Percentiles rank a stretch among this genome's conserved stretches.
Evolutionary conservation across 2,329 filamentous ascomycete species (phyloP).

Genomic region (Neonectria hederae): DNA sequence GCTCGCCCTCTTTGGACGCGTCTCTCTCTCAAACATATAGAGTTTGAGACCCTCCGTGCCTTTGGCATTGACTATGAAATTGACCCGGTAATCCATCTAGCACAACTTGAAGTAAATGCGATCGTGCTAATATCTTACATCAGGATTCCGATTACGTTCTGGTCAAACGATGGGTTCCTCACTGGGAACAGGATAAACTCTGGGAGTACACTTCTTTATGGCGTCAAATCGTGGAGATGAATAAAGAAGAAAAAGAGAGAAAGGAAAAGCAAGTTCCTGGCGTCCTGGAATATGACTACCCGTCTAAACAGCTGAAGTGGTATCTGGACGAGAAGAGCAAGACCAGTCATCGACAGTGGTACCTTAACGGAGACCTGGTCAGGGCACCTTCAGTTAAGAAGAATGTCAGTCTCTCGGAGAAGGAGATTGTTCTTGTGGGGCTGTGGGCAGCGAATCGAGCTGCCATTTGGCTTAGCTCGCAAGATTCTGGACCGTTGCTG

Average conservation of each 20-base stretch:
- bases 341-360: constrained; percentile 2
- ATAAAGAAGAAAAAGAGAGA: background rate
- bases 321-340: constrained; percentile 5
- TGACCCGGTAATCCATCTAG: background rate
- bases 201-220: background rate
- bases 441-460: constrained; percentile 18
- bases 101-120: background rate
- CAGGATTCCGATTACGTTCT: background rate
- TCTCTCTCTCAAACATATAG: background rate
- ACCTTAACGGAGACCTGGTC: constrained; percentile 9
- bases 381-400: background rate
- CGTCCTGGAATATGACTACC: constrained; percentile 12
- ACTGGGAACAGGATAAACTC: constrained; percentile 1
- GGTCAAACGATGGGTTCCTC: background rate
- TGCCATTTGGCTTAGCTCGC: constrained; percentile 15
- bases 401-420: constrained; percentile 3
- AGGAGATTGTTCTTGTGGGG: constrained; percentile 3
- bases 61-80: background rate
- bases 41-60: background rate
- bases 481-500: constrained; percentile 18
- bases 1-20: background rate
- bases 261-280: background rate
- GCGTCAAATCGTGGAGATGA: background rate
- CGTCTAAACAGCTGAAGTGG: constrained; percentile 10
- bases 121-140: background rate